phyloP scores from a whole-genome alignment of 306 rosid genomes.

The Psophocarpus tetragonolobus region DNA sequence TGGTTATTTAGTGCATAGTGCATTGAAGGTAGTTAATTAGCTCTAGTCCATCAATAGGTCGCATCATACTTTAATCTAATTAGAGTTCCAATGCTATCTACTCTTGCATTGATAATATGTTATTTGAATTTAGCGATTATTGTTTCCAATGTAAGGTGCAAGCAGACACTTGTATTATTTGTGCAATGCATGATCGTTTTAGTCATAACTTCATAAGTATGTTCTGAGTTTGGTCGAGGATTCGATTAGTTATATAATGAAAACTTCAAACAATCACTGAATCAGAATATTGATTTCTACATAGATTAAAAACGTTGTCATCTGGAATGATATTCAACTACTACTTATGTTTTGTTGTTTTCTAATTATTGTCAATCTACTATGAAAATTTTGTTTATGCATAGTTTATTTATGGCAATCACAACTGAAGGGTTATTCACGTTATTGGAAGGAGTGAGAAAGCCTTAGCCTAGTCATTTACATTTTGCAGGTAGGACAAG shows the following conservation, averaged over 20 bases:
- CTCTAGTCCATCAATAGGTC: not conserved
- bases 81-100: not conserved
- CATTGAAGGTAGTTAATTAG: not conserved
- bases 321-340: not conserved
- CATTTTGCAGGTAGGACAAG: slow-evolving; percentile 83
- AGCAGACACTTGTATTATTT: not conserved
- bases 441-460: slow-evolving; percentile 15
- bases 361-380: not conserved
- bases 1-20: not conserved
- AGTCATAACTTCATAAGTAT: not conserved
- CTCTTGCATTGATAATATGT: not conserved
- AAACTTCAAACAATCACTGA: slow-evolving; percentile 14
- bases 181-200: not conserved
- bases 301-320: not conserved
- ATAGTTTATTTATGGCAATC: not conserved
- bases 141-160: not conserved
- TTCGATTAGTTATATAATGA: not conserved
- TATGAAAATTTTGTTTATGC: not conserved
- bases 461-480: slow-evolving; percentile 4
- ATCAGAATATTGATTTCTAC: slow-evolving; percentile 22
- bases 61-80: not conserved
- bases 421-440: slow-evolving; percentile 1
- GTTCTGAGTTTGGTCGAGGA: not conserved
- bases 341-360: not conserved
- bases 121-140: not conserved